Conservation (phyloP, 768 basidiomycete species). For the Boletus vinaceobasis region DNA sequence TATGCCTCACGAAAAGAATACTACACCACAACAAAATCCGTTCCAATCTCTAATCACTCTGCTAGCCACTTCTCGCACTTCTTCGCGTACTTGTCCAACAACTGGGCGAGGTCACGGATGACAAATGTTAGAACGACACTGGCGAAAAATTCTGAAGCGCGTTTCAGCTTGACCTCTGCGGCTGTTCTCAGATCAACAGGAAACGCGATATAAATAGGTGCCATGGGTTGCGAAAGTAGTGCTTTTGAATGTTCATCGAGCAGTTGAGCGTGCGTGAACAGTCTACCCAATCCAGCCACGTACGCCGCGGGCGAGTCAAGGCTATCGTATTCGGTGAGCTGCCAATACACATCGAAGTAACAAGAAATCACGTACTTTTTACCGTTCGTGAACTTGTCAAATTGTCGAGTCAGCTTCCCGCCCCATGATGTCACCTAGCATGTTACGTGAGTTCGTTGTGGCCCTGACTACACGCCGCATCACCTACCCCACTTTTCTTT, state of each 20-base stretch:
- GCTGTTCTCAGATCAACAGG: constrained; percentile 58
- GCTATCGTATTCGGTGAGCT: constrained; percentile 39
- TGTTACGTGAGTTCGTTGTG: constrained; percentile 9
- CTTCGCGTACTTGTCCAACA: constrained; percentile 92
- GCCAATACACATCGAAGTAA: constrained; percentile 9
- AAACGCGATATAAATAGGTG: constrained; percentile 72
- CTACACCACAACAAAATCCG: constrained; percentile 26
- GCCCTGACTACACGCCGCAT: neutral
- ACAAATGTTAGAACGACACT: constrained; percentile 87
- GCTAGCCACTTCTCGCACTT: constrained; percentile 91
- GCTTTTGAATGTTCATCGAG: constrained; percentile 86
- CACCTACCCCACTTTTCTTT: constrained; percentile 66
- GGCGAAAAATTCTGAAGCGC: constrained; percentile 89
- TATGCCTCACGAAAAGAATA: constrained; percentile 24
- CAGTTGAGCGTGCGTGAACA: constrained; percentile 74
- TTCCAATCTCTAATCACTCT: constrained; percentile 47
- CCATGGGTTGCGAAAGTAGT: constrained; percentile 57
- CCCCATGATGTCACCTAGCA: constrained; percentile 62
- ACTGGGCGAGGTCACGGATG: constrained; percentile 77
- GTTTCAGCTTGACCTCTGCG: constrained; percentile 72
- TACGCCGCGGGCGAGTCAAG: constrained; percentile 87
- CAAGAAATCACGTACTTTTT: constrained; percentile 63
- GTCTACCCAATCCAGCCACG: constrained; percentile 67
- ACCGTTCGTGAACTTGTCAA: constrained; percentile 83
- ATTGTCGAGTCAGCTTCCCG: constrained; percentile 66